Evolutionary conservation across 331 rosid genomes (phyloP), one percentile per base, ranked within the genome.

Genomic region (Dryas integrifolia): DNA sequence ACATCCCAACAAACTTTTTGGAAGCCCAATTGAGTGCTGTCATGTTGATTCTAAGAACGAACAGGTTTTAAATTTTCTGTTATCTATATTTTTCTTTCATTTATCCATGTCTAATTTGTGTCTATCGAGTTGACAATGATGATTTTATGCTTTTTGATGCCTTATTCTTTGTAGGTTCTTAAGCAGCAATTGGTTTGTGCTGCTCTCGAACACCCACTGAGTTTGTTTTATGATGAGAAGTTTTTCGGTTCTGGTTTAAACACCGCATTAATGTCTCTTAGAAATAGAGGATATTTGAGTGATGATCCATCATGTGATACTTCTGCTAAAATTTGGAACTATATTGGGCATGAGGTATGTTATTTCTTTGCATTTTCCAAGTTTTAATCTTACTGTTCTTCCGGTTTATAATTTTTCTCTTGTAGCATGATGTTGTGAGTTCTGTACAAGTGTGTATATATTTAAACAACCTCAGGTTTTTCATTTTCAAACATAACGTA

Each of bases 141-240:
- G 56, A 65, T 65, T 78, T 82, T 63, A 65, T 43, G 65, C 30
- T 70, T 57, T 57, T 77, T 59, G 7, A 65, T 82, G 15, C 64
- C 51, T 68, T 59, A 62, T 69, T 44, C 47, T 67, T 80, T 85
- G 40, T 66, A 91, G 98, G 89, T 91, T 84, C 88, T 94, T 78
- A 92, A 80, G 77, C 92, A 91, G 72, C 98, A 94, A 81, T 84
- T 94, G 87, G 85, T 38, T 66, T 94, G 97, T 81, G 96, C 97
- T 78, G 98, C 96, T 76, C 79, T 72, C 10, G 97, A 91, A 74
- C 86, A 85, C 77, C 96, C 96, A 55, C 67, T 94, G 67, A 58
- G 84, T 84, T 82, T 80, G 86, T 75, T 63, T 58, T 80, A 91
- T 76, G 97, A 94, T 77, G 89, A 88, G 83, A 81, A 81, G 58